A percentile compares a stretch with the other conserved stretches of the same genome.
These are phyloP conservation scores for Sporothrix phasma DNA, from an alignment of 2,329 filamentous ascomycete species.

Conservation along the genomic window DNA sequence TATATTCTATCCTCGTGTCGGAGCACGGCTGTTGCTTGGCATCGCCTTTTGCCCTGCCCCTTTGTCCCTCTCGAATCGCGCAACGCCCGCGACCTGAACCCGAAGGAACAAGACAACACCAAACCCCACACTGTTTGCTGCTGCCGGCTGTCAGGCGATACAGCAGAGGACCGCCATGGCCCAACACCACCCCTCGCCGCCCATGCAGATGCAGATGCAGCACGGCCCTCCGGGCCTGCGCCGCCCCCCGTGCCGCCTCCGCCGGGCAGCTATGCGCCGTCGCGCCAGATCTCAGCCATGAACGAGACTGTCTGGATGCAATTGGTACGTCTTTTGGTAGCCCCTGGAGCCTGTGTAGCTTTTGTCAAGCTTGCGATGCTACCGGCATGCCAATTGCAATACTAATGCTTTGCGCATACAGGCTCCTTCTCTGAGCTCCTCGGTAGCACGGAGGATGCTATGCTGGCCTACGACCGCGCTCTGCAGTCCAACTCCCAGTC, in stretches of 20 bases:
- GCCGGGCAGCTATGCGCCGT: slow-evolving; percentile 44
- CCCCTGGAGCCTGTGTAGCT: not conserved
- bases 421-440: slow-evolving; percentile 80
- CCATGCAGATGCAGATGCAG: slow-evolving; percentile 60
- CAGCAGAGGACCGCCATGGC: slow-evolving; percentile 43
- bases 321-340: slow-evolving; percentile 69
- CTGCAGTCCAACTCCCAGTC: slow-evolving; percentile 82
- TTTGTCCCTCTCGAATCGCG: not conserved
- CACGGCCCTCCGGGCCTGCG: slow-evolving; percentile 48
- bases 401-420: slow-evolving; percentile 33
- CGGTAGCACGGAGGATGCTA: slow-evolving; percentile 79
- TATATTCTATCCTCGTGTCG: not conserved
- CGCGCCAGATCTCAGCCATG: slow-evolving; percentile 64
- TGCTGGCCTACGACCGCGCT: slow-evolving; percentile 83
- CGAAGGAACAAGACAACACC: not conserved
- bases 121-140: not conserved
- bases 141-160: slow-evolving; percentile 9
- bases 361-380: too few relatives aligned
- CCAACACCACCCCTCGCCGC: slow-evolving; percentile 72
- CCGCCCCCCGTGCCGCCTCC: slow-evolving; percentile 35
- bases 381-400: too few relatives aligned
- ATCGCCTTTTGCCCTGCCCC: not conserved
- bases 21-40: not conserved
- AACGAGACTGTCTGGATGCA: slow-evolving; percentile 90
- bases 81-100: not conserved